Evolutionary conservation across 2,329 filamentous ascomycete genomes (phyloP), one percentile per base, ranked within the genome.

Genomic region (Apiospora kogelbergensis): DNA sequence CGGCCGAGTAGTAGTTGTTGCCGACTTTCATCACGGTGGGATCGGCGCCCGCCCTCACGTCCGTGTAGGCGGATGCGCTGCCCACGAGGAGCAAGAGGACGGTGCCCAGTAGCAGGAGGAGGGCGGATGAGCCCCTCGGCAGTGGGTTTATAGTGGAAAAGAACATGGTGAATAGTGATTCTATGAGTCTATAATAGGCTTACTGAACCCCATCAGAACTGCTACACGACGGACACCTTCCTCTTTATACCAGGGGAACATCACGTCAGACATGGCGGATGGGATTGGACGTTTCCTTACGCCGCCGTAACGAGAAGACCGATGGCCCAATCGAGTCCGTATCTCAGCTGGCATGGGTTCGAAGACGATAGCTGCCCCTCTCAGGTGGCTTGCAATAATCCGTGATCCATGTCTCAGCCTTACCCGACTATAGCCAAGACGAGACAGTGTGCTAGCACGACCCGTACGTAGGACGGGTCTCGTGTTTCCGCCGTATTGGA

Each of bases 1-100:
- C 72, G 66, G 69, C 74, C 6, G 74, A 75, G 71, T 72, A 74
- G 68, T 73, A 74, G 24, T 66, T 71, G 68, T 68, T 65, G 20
- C 71, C 72, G 41, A 71, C 48, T 63, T 69, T 70, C 67, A 75
- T 69, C 22, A 70, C 66, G 24, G 73, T 68, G 10, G 74, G 74
- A 68, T 76, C 74, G 11, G 69, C 67, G n/a, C 73, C 73, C 41
- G 48, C 20, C 10, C 69, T 65, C 63, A 65, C 41, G 63, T 74
- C 68, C 30, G 68, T 71, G 37, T 67, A 66, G 6, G 68, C 68
- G 3, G 60, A 26, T 3, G 67, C 48, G 63, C 57, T 65, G 40
- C 70, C 66, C 48, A 71, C 60, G 30, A 74, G 46, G 41, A 37
- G 41, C 40, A 46, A 45, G 7, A 66, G 37, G 11, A 68, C 37